Conservation (phyloP, 2,329 filamentous ascomycete species). For the Fusarium siculi region DNA sequence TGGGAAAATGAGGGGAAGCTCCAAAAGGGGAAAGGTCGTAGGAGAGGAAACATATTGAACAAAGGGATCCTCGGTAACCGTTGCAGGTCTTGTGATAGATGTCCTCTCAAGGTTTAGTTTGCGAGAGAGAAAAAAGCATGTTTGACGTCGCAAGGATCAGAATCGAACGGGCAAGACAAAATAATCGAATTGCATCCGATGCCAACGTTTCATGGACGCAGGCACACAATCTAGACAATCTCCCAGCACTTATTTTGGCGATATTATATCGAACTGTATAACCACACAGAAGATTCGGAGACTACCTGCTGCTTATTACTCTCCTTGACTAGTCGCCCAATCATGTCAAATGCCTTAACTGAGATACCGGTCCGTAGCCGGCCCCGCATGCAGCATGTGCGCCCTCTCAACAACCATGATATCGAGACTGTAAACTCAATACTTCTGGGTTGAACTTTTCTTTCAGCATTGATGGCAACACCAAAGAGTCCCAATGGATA, state of each 20-base stretch:
- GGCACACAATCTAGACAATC: background rate
- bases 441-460: background rate
- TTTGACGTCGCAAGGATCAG: constrained; percentile 8
- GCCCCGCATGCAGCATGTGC: constrained; percentile 21
- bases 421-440: background rate
- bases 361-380: background rate
- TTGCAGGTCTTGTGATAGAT: constrained; percentile 29
- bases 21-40: constrained; percentile 28
- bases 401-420: constrained; percentile 25
- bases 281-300: background rate
- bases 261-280: background rate
- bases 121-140: constrained; percentile 13
- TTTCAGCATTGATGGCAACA: background rate
- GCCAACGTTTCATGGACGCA: constrained; percentile 2
- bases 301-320: background rate
- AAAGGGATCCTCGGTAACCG: constrained; percentile 18
- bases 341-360: constrained; percentile 4
- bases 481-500: constrained; percentile 16
- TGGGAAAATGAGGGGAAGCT: constrained; percentile 29
- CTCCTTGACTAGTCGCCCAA: constrained; percentile 1
- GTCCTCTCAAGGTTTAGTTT: constrained; percentile 23
- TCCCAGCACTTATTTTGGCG: background rate
- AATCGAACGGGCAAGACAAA: constrained; percentile 6
- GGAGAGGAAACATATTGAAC: background rate
- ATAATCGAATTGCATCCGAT: background rate